phyloP scores from a whole-genome alignment of 2,329 filamentous ascomycete species.

The Didymella segeticola region DNA sequence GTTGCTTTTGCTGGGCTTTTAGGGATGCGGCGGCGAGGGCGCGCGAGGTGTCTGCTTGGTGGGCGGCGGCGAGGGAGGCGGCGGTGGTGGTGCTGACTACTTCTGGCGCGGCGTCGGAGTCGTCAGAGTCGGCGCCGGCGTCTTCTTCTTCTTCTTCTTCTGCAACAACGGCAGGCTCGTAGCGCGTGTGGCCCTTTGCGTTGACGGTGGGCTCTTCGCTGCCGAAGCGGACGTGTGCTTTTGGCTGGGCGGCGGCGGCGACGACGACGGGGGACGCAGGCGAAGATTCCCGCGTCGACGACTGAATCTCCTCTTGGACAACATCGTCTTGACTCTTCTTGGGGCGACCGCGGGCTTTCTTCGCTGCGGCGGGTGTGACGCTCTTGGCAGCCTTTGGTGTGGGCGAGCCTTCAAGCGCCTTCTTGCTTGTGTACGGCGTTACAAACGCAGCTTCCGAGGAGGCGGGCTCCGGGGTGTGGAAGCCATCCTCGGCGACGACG shows the following conservation, averaged over 20 bases:
- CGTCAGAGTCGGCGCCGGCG: conserved; percentile 42
- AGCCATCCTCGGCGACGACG: conserved; percentile 29
- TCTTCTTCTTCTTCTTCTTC: conserved; percentile 28
- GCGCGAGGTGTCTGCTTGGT: conserved; percentile 38
- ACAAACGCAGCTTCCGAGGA: conserved; percentile 28
- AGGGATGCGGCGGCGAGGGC: conserved; percentile 39
- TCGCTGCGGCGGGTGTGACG: conserved; percentile 24
- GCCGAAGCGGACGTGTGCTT: conserved; percentile 42
- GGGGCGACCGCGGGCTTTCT: conserved; percentile 25
- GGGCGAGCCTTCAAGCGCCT: conserved; percentile 29
- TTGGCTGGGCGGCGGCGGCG: conserved; percentile 18
- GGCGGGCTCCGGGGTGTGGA: conserved; percentile 33
- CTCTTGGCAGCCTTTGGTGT: conserved; percentile 28
- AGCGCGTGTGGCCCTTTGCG: conserved; percentile 23
- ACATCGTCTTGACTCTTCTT: conserved; percentile 21
- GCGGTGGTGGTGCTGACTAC: conserved; percentile 44
- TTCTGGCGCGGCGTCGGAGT: conserved; percentile 50
- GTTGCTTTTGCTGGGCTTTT: conserved; percentile 39
- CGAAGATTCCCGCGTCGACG: conserved; percentile 37
- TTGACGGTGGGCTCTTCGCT: conserved; percentile 42
- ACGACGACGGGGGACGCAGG: conserved; percentile 21
- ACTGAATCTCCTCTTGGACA: conserved; percentile 32
- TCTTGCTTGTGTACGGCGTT: conserved; percentile 33
- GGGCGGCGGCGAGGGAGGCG: conserved; percentile 34
- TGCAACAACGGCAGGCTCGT: conserved; percentile 11